Base-by-base conservation (phyloP, 306 rosid genomes). In the Vicia sativa region DNA sequence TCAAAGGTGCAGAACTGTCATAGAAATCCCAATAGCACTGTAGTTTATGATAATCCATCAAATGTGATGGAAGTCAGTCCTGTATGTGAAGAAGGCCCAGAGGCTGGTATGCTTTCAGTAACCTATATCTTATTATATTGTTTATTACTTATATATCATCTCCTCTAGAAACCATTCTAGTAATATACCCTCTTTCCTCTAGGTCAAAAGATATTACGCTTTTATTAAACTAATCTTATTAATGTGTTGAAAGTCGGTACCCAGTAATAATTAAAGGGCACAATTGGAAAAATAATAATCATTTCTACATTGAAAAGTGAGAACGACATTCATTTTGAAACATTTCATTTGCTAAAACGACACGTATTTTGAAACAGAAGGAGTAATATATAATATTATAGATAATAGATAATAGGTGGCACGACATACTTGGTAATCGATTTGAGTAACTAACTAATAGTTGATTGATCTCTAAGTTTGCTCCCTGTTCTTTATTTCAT, bases 21-120 rank as follows among this genome's bases (percentile, higher is more conserved):
- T 54, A 61, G 54, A 62, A 79, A 31, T 60, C 63, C 67, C 1
- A 62, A 71, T 29, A 13, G 52, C 14, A 44, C 67, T 1, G 50
- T 25, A 25, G 28, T 25, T 25, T 25, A 25, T 25, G 28, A 25
- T 25, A 25, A 25, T 25, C 28, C 28, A 25, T 25, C 28, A 25
- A 25, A 25, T 25, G 28, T 25, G 4, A 25, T 1, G 28, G 28
- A 25, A 25, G 28, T 25, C 28, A 25, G 28, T 25, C 28, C 28
- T 25, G 28, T 25, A 25, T 25, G 28, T 19, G 41, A 52, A 21
- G 72, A 73, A 62, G 65, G 18, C 41, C 71, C 52, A 2, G 63
- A 44, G 35, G 31, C 48, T 23, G 79, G 73, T 62, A 53, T 2
- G 23, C 52, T 60, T 57, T 57, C 9, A 49, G 7, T 68, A 38